Base-by-base conservation (phyloP, 805 yeast species). In the Kregervanrija delftensis region DNA sequence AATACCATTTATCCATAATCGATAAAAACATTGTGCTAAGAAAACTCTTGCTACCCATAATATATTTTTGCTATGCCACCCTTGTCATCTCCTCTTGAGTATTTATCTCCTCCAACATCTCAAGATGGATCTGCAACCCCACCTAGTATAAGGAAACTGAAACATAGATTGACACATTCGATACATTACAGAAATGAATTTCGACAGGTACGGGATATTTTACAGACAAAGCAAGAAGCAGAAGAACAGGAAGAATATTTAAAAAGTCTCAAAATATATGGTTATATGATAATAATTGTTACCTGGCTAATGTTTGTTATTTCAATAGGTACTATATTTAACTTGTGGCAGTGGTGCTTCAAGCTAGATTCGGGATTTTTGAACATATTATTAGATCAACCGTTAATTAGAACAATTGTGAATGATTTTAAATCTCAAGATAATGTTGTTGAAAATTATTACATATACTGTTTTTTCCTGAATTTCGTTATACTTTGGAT, bases 401-500 rank as follows among this genome's bases (percentile, higher is more conserved):
- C 47, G 1, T 22, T 42, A 35, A 11, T 55, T 15, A 37, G 39
- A 12, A 16, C 33, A 5, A n/a, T 49, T 30, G 16, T 50, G 1
- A 45, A 33, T 13, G 43, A 41, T 40, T 31, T 46, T 8, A 28
- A 33, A 6, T 40, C 42, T 14, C 46, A 42, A 35, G 41, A 44
- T 12, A 30, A 37, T 40, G 40, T 56, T 4, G 37, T 59, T 8
- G 58, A 57, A 33, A 55, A 58, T 33, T 66, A 66, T 45, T 63
- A 63, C 37, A 46, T 64, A 2, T 59, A 57, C 44, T 45, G 54
- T 8, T 55, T 65, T 37, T 57, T 62, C 17, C 49, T 65, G 16
- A 63, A 57, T 34, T 64, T 60, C 43, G 65, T 60, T 16, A 54
- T 65, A 4, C 40, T 65, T 3, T 79, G 86, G 85, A 60, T 79